Base-by-base conservation (phyloP, 1,139 yeast genomes). In the Kazachstania sp. region DNA sequence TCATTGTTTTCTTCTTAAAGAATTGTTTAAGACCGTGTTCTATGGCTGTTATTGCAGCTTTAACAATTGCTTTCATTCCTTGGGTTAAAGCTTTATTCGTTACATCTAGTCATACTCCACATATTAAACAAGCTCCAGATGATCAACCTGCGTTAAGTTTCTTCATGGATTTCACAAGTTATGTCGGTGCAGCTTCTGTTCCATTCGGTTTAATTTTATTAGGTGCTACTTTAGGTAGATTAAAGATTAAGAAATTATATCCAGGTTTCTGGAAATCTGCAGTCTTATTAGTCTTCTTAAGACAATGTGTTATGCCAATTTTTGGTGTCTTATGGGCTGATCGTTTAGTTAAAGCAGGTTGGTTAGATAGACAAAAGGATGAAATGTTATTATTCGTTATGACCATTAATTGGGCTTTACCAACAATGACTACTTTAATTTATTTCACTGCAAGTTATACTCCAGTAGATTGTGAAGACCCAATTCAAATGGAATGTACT, bases 151-250 rank as follows among this genome's bases (percentile, higher is more conserved):
- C 95, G 1, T 71, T 90, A 42, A 85, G 88, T 28, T 90, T 90
- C 56, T 50, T 88, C 12, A 83, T 90, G 77, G 96, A 90, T 61
- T 79, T 81, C 52, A 72, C 92, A 1, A 63, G 78, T 16, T 90
- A 90, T 62, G 70, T 90, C 2, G 96, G 96, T 1, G 80, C 80
- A 2, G 96, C 96, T 0, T 79, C 87, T 31, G 97, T 90, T 31
- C 97, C 97, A 0, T 69, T 86, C 51, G 97, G 97, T 1, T 71
- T 90, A 50, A 63, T 86, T 44, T 63, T 90, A 49, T 66, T 90
- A 35, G 97, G 97, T 2, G 95, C 94, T 12, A 86, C 96, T 3
- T 77, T 90, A 41, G 82, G 95, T 0, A 70, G 96, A 43, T 71
- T 90, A 45, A 71, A 76, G 51, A 68, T 87, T 28, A 73, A 72